Evolutionary conservation across 129 eudicot species (phyloP).

Genomic region (Ambrosia artemisiifolia): DNA sequence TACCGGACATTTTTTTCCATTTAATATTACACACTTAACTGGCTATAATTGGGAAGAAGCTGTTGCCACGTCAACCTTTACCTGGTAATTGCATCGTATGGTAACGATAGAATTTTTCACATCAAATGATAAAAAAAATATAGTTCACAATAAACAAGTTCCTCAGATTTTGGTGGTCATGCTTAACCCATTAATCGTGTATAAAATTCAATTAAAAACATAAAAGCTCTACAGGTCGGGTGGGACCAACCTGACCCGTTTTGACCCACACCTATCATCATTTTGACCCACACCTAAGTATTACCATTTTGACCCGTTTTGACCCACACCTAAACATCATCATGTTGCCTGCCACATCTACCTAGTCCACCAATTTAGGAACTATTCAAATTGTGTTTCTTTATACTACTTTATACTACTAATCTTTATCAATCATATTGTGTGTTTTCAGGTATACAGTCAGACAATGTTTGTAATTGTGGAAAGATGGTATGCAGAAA

Average conservation of each 20-base stretch:
- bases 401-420: not conserved
- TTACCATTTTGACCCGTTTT: not conserved
- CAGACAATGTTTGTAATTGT: conserved; percentile 58
- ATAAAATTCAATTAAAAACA: not conserved
- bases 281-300: too few species aligned
- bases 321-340: not conserved
- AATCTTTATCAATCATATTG: not conserved
- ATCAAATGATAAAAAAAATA: too few species aligned
- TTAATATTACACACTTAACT: too few species aligned
- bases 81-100: too few species aligned
- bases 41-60: too few species aligned
- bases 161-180: not conserved
- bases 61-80: too few species aligned
- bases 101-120: too few species aligned
- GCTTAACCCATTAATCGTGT: not conserved
- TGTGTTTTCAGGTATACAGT: conserved; percentile 47
- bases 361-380: not conserved
- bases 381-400: not conserved
- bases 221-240: not conserved
- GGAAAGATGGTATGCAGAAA: conserved; percentile 49
- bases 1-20: too few species aligned
- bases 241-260: not conserved
- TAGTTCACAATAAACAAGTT: too few species aligned
- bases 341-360: not conserved
- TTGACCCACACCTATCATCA: too few species aligned